A percentile compares a stretch with the other conserved stretches of the same genome.
Conservation (phyloP, 2,329 filamentous ascomycete species). For the Capronia coronata region DNA sequence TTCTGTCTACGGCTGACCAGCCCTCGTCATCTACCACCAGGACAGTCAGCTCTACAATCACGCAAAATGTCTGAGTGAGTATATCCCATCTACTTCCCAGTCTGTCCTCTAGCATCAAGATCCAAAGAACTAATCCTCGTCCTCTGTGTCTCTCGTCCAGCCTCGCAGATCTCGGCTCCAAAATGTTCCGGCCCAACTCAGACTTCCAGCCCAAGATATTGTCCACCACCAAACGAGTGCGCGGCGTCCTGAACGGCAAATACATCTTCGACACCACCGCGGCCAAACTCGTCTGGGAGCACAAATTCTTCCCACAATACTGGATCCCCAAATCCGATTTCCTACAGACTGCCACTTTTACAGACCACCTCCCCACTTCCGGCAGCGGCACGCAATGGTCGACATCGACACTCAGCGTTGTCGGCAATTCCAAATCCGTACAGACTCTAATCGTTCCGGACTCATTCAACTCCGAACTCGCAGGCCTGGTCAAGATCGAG, state of each 20-base stretch:
- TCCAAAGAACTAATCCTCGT: too few species aligned
- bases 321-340: slow-evolving; percentile 25
- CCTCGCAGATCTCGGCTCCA: slow-evolving; percentile 24
- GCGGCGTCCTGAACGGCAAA: slow-evolving; percentile 25
- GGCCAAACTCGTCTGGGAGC: slow-evolving; percentile 28
- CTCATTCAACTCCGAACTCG: slow-evolving; percentile 22
- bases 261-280: slow-evolving; percentile 28
- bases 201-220: slow-evolving; percentile 24
- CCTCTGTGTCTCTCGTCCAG: slow-evolving; percentile 9
- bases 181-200: slow-evolving; percentile 22
- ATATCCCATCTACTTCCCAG: not conserved
- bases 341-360: slow-evolving; percentile 22
- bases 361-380: slow-evolving; percentile 24
- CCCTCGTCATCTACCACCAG: too few species aligned
- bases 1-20: too few species aligned
- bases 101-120: too few species aligned
- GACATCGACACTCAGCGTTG: slow-evolving; percentile 18
- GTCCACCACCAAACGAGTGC: slow-evolving; percentile 25
- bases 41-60: too few species aligned
- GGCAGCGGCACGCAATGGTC: slow-evolving; percentile 16
- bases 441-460: slow-evolving; percentile 20
- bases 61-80: slow-evolving; percentile 17
- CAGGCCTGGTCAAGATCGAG: slow-evolving; percentile 27
- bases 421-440: slow-evolving; percentile 18
- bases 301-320: slow-evolving; percentile 26